These are phyloP conservation scores for Zanthoxylum bungeanum DNA, from an alignment of 345 rosid species.

Conservation along the genomic window DNA sequence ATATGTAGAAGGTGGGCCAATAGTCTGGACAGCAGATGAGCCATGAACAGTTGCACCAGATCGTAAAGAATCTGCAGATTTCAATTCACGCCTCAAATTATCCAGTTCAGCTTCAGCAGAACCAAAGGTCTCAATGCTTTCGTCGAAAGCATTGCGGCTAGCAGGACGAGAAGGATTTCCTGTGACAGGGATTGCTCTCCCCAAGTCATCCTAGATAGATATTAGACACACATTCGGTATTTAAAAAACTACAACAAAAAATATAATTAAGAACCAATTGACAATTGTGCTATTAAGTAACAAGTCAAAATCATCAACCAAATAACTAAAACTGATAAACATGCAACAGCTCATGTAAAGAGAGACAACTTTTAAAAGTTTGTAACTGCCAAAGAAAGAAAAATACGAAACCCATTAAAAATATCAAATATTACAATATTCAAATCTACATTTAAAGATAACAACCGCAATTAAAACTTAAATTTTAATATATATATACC, in stretches of 20 bases:
- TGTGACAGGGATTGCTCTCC: conserved; percentile 30
- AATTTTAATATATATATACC: no score
- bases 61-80: no score
- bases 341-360: no score
- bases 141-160: conserved; percentile 73
- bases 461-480: no score
- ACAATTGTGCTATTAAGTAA: no score
- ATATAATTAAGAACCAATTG: neutral
- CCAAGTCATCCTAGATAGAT: conserved; percentile 59
- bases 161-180: conserved; percentile 71
- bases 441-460: no score
- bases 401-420: no score
- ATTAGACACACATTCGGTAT: conserved; percentile 8
- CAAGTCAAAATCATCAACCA: conserved; percentile 1
- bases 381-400: no score
- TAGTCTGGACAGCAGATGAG: conserved; percentile 42
- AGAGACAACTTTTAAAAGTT: no score
- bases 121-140: conserved; percentile 38
- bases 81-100: conserved; percentile 35
- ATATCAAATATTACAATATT: no score
- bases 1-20: conserved; percentile 51
- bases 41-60: conserved; percentile 47
- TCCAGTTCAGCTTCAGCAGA: conserved; percentile 51
- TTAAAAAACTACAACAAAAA: neutral
- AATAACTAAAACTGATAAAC: neutral